Base-by-base conservation (phyloP, 1,139 yeast genomes). In the Kurtzmaniella quercitrusa region DNA sequence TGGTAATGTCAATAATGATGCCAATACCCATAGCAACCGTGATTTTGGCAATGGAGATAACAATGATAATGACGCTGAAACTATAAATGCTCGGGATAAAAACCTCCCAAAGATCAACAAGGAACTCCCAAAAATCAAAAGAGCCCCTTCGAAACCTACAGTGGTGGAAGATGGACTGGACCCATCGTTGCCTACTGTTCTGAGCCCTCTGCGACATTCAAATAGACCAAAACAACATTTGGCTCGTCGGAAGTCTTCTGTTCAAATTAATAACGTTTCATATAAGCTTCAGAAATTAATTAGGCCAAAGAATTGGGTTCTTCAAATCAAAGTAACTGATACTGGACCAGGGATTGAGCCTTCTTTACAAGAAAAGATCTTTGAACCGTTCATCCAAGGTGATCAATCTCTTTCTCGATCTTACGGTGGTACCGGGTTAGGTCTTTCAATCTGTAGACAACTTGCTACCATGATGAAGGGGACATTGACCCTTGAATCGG, bases 381-480 rank as follows among this genome's bases (percentile, higher is more conserved):
- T 93, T 65, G 97, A 93, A 58, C 97, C 97, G 2, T 93, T 93
- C 67, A 89, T 89, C 27, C 98, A 91, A 65, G 98, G 98, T 38
- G 98, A 93, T 57, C 97, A 91, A 62, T 90, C 97, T 0, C 73
- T 91, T 34, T 85, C 95, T 2, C 74, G 96, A 60, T 87, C 91
- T 44, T 86, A 87, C 59, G 96, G 97, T 46, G 98, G 98, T 52
- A 90, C 97, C 0, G 98, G 98, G 8, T 71, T 93, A 43, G 98
- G 98, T 2, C 74, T 93, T 41, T 88, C 96, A 0, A 91, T 93
- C 59, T 91, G 97, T 63, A 77, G 91, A 47, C 97, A 93, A 63
- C 74, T 93, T 49, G 95, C 96, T 1, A 79, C 77, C 33, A 82
- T 91, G 82, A 88, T 91, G 91, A 79, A 84, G 45, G 96, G 96